A percentile compares a stretch with the other conserved stretches of the same genome.
phyloP scores from a whole-genome alignment of 305 asterid genomes.

The Fraxinus sp. region DNA sequence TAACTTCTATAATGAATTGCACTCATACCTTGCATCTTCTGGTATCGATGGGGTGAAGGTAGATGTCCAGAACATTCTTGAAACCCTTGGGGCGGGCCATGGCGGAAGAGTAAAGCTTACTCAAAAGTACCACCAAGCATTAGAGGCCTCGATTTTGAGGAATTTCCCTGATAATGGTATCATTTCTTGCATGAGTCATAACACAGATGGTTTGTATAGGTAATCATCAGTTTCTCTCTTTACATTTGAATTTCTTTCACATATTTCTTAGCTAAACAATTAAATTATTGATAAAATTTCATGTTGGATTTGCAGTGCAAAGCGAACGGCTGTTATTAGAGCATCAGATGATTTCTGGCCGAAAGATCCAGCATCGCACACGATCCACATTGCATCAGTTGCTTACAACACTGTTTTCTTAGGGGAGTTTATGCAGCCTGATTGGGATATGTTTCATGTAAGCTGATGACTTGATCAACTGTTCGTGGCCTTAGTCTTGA shows the following conservation, averaged over 20 bases:
- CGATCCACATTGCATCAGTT: constrained; percentile 94
- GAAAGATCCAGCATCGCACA: constrained; percentile 86
- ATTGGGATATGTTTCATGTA: constrained; percentile 99
- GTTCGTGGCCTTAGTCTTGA: neutral
- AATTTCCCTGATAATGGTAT: constrained; percentile 86
- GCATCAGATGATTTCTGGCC: constrained; percentile 97
- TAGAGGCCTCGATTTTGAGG: constrained; percentile 72
- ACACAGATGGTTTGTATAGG: constrained; percentile 88
- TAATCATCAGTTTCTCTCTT: constrained; percentile 11
- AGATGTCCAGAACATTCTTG: constrained; percentile 88
- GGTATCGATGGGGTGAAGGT: constrained; percentile 88
- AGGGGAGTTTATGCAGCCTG: constrained; percentile 98
- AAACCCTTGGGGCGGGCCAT: constrained; percentile 89
- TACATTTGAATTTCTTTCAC: neutral
- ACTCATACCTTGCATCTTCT: constrained; percentile 84
- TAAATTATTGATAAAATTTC: neutral
- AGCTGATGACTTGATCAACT: constrained; percentile 28
- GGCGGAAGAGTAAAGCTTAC: constrained; percentile 89
- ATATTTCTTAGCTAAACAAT: neutral
- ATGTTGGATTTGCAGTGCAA: constrained; percentile 46
- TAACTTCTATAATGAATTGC: constrained; percentile 72
- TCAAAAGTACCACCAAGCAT: constrained; percentile 73
- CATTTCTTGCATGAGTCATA: constrained; percentile 93
- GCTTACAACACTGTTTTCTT: constrained; percentile 82
- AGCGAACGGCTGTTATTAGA: constrained; percentile 69